phyloP scores from a whole-genome alignment of 2,329 filamentous ascomycete species.

The Monosporascus sp. region DNA sequence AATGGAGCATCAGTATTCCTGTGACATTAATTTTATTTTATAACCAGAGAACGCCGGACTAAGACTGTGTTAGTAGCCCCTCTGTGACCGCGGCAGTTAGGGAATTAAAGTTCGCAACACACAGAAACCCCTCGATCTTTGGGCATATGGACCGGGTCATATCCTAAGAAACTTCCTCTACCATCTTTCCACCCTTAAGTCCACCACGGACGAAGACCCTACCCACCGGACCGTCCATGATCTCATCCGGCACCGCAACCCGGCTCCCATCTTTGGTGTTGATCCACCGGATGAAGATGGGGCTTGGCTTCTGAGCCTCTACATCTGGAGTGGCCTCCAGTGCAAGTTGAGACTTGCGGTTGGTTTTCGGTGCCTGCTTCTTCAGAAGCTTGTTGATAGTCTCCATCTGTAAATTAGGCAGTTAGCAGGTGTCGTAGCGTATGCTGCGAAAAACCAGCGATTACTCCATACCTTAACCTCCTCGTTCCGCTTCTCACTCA shows the following conservation, averaged over 20 bases:
- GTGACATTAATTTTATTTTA: no score
- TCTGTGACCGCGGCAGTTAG: no score
- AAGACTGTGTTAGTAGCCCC: no score
- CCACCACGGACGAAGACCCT: conserved; percentile 44
- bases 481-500: conserved; percentile 61
- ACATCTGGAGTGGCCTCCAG: conserved; percentile 46
- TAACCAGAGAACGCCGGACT: no score
- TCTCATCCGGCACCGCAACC: conserved; percentile 63
- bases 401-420: conserved; percentile 58
- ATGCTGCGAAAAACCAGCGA: neutral
- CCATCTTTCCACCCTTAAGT: conserved; percentile 41
- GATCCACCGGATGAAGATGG: conserved; percentile 65
- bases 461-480: conserved; percentile 53
- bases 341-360: conserved; percentile 42
- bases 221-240: conserved; percentile 59
- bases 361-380: conserved; percentile 75
- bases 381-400: conserved; percentile 87
- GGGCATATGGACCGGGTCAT: neutral
- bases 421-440: conserved; percentile 1
- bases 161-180: conserved; percentile 47
- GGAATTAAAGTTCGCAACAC: no score
- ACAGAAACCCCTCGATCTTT: no score
- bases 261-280: conserved; percentile 60
- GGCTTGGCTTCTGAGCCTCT: conserved; percentile 45
- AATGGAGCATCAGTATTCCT: no score